A percentile compares a stretch with the other conserved stretches of the same genome.
phyloP scores from a whole-genome alignment of 371 early-diverging fungal genomes.

The Apophysomyces trapeziformis region DNA sequence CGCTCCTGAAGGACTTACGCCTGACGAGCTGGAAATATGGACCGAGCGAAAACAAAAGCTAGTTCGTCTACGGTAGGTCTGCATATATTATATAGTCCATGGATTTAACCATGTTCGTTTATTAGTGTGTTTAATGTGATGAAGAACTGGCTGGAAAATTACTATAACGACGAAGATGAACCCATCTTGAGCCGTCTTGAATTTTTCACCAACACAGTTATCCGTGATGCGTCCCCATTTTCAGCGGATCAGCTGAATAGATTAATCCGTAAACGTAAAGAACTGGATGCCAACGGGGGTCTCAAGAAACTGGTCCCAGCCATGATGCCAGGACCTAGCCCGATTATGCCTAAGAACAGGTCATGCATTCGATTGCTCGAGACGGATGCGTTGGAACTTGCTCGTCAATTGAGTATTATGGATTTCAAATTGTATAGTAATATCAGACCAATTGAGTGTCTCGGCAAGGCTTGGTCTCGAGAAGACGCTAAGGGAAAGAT shows the following conservation, averaged over 20 bases:
- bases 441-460: constrained; percentile 83
- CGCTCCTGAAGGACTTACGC: constrained; percentile 70
- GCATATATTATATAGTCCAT: neutral
- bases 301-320: constrained; percentile 70
- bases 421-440: constrained; percentile 78
- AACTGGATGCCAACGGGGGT: constrained; percentile 52
- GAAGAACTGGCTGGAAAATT: constrained; percentile 89
- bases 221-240: constrained; percentile 72
- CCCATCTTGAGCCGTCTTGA: constrained; percentile 69
- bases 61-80: constrained; percentile 72
- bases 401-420: constrained; percentile 90
- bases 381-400: constrained; percentile 89
- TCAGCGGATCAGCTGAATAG: constrained; percentile 74
- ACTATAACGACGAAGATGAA: constrained; percentile 77
- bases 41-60: constrained; percentile 82
- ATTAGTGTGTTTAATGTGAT: constrained; percentile 81
- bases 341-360: constrained; percentile 72
- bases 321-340: constrained; percentile 61
- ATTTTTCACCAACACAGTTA: constrained; percentile 75
- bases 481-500: constrained; percentile 60
- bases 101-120: neutral
- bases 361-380: constrained; percentile 73
- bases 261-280: constrained; percentile 68
- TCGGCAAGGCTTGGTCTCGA: constrained; percentile 88
- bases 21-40: constrained; percentile 76